Conservation (phyloP, 1,139 yeast species). For the Yamadazyma spencermartinsiae region DNA sequence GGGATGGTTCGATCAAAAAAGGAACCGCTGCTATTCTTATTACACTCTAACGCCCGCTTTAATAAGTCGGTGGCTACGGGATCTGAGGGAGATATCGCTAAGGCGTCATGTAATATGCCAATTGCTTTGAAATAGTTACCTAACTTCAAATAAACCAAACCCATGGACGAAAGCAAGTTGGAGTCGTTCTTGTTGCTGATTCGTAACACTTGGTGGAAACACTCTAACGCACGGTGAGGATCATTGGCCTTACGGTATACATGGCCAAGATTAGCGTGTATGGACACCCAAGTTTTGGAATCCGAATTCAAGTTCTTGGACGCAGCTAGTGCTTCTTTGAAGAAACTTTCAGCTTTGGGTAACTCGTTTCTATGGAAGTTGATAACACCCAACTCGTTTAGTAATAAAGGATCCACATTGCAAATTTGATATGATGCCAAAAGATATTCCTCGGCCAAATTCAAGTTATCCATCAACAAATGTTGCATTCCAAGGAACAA, state of each 20-base stretch:
- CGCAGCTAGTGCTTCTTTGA: constrained; percentile 71
- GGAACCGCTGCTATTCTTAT: constrained; percentile 33
- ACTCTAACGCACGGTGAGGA: constrained; percentile 65
- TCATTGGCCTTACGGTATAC: constrained; percentile 73
- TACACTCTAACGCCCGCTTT: constrained; percentile 75
- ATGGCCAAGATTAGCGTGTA: constrained; percentile 88
- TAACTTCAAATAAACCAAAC: constrained; percentile 72
- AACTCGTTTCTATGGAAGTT: constrained; percentile 75
- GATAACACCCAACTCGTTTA: constrained; percentile 92
- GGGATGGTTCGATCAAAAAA: constrained; percentile 26
- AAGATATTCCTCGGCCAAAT: constrained; percentile 84
- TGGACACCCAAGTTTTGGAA: constrained; percentile 81
- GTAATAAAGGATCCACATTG: constrained; percentile 77
- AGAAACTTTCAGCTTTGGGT: constrained; percentile 65
- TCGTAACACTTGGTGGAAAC: constrained; percentile 74
- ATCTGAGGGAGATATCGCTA: constrained; percentile 78
- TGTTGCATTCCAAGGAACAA: constrained; percentile 96
- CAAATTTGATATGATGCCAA: constrained; percentile 75
- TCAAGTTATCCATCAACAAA: constrained; percentile 78
- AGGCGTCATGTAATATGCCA: constrained; percentile 74
- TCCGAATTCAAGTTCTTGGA: constrained; percentile 74
- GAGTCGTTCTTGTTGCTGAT: constrained; percentile 68
- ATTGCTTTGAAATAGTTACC: constrained; percentile 70
- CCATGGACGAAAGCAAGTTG: constrained; percentile 80
- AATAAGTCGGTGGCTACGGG: constrained; percentile 82